These are phyloP conservation scores for Camellia lanceoleosa DNA, from an alignment of 148 eudicot genomes.

Conservation along the genomic window DNA sequence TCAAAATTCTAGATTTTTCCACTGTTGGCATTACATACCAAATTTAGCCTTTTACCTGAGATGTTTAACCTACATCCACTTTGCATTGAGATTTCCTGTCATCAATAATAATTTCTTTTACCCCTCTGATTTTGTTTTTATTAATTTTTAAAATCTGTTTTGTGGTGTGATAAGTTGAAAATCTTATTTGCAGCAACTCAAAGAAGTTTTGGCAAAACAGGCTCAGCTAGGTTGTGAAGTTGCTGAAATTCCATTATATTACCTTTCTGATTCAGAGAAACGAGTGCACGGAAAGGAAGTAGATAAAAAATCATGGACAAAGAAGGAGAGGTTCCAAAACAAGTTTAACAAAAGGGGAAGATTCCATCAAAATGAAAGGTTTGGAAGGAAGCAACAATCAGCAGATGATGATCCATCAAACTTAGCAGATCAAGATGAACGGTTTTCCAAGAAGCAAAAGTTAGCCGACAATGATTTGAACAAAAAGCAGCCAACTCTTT, in stretches of 20 bases:
- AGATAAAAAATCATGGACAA: constrained; percentile 27
- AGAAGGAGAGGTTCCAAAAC: constrained; percentile 54
- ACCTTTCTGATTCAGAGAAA: constrained; percentile 56
- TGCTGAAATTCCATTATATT: constrained; percentile 81
- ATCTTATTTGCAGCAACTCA: constrained; percentile 69
- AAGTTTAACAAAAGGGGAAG: constrained; percentile 52
- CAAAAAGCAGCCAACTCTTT: constrained; percentile 57
- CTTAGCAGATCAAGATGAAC: constrained; percentile 22
- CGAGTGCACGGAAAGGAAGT: constrained; percentile 32
- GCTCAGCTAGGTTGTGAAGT: constrained; percentile 90
- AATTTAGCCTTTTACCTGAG: neutral
- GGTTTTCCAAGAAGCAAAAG: constrained; percentile 31
- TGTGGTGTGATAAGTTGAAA: neutral
- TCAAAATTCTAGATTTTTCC: neutral
- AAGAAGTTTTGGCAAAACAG: constrained; percentile 84
- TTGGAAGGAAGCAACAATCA: constrained; percentile 25
- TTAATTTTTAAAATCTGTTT: neutral
- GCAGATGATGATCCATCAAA: constrained; percentile 28
- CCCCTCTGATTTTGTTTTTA: neutral
- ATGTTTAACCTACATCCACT: neutral
- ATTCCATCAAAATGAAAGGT: constrained; percentile 33
- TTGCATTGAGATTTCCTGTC: neutral
- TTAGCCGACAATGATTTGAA: constrained; percentile 13
- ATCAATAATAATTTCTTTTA: neutral
- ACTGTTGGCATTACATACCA: neutral